These are phyloP conservation scores for Yarrowia phangngaensis DNA, from an alignment of 805 yeast genomes.

Conservation along the genomic window DNA sequence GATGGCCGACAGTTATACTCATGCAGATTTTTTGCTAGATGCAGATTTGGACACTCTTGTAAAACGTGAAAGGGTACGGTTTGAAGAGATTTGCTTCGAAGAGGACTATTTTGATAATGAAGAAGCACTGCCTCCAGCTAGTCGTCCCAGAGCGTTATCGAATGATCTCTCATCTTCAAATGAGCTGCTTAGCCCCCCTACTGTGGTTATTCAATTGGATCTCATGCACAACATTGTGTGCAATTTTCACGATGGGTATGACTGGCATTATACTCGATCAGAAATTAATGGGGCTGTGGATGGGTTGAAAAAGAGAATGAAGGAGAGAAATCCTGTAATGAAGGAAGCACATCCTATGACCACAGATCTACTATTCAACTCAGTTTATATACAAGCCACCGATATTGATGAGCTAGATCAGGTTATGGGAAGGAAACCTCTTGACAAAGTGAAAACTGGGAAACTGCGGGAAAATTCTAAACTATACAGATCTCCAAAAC, in stretches of 20 bases:
- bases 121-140: not conserved
- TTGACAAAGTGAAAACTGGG: not conserved
- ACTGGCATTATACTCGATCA: conserved; percentile 75
- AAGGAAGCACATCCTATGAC: conserved; percentile 4
- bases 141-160: conserved; percentile 4
- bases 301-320: conserved; percentile 52
- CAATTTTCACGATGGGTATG: conserved; percentile 81
- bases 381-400: conserved; percentile 67
- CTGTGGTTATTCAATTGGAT: conserved; percentile 30
- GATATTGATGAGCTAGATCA: conserved; percentile 45
- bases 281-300: conserved; percentile 63
- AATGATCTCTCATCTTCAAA: conserved; percentile 2
- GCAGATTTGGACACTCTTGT: conserved; percentile 38
- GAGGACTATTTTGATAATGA: conserved; percentile 9
- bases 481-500: conserved; percentile 59
- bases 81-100: conserved; percentile 18
- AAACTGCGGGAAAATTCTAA: conserved; percentile 40
- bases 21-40: conserved; percentile 37
- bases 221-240: conserved; percentile 35
- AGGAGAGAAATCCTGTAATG: conserved; percentile 31
- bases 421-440: not conserved
- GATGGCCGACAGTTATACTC: conserved; percentile 28
- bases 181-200: conserved; percentile 8
- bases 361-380: conserved; percentile 68
- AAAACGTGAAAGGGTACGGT: conserved; percentile 24